phyloP scores from a whole-genome alignment of 345 rosid species.

The Raphanus raphanistrum region DNA sequence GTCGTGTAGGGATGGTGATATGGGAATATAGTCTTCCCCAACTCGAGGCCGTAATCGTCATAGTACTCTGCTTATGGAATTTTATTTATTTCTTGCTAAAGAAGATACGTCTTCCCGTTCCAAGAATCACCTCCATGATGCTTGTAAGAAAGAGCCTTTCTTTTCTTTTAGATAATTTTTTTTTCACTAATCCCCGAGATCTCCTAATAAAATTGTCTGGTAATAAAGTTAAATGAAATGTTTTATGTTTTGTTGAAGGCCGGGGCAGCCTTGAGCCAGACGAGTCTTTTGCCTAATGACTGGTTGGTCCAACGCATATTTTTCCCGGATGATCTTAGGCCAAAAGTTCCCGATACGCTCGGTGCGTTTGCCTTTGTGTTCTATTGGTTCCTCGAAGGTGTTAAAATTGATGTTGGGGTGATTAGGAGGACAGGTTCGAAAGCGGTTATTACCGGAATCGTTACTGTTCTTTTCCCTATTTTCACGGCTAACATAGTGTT shows the following conservation, averaged over 20 bases:
- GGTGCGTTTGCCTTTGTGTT: constrained; percentile 44
- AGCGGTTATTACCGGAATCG: constrained; percentile 28
- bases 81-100: constrained; percentile 27
- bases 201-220: background rate
- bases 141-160: constrained; percentile 26
- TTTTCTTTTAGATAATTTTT: background rate
- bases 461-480: constrained; percentile 37
- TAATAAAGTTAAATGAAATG: background rate
- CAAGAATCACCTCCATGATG: constrained; percentile 39
- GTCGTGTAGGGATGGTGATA: background rate
- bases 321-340: constrained; percentile 28
- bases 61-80: constrained; percentile 36
- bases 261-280: constrained; percentile 32
- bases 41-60: constrained; percentile 21
- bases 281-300: constrained; percentile 22
- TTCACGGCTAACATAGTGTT: constrained; percentile 25
- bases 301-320: constrained; percentile 22
- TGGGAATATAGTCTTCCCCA: constrained; percentile 37
- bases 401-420: constrained; percentile 50
- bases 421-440: constrained; percentile 28
- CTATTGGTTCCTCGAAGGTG: constrained; percentile 51
- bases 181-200: background rate
- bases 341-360: constrained; percentile 35
- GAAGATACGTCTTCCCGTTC: constrained; percentile 30
- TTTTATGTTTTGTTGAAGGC: constrained; percentile 22